Evolutionary conservation across 1,139 yeast species (phyloP), one percentile per base, ranked within the genome.

Genomic region (Nadsonia commutata): DNA sequence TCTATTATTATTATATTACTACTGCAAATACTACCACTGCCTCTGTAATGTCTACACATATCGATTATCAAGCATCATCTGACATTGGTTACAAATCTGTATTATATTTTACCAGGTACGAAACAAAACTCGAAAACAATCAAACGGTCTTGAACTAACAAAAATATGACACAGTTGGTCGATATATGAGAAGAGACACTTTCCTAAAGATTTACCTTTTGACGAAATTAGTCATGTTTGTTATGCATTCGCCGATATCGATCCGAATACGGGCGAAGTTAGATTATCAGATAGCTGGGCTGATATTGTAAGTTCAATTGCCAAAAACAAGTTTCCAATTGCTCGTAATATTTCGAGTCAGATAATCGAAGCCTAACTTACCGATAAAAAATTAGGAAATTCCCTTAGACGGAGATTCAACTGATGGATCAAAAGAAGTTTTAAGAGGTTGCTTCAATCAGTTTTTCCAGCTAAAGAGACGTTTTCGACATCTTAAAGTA

Each of bases 161-260:
- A 27, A 27, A 7, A 8, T 27, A 11, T 27, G 33, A 27, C 13
- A 27, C 16, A 72, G 70, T 56, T 88, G 96, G 96, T 74, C 90
- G 0, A 80, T 81, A 7, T 84, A 85, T 51, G 67, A 65, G 13
- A 61, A 78, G 31, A 62, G 71, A 19, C 86, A 79, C 56, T 68
- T 68, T 43, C 88, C 93, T 0, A 64, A 64, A n/a, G 78, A 81
- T 45, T 70, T 86, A 9, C 85, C 88, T 2, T 57, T 68, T 2
- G 58, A 68, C 0, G 53, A 63, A 17, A 61, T 81, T 3, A 76
- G 94, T 17, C 83, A 84, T 51, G 60, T 88, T 2, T 78, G 78
- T 55, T 88, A 82, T 58, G 85, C 95, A 0, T 88, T 88, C 58
- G 68, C 83, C 44, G 64, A 70, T 36, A 70, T 85, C 8, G 74